Base-by-base conservation (phyloP, 1,139 yeast species). In the Taphrina pruni region DNA sequence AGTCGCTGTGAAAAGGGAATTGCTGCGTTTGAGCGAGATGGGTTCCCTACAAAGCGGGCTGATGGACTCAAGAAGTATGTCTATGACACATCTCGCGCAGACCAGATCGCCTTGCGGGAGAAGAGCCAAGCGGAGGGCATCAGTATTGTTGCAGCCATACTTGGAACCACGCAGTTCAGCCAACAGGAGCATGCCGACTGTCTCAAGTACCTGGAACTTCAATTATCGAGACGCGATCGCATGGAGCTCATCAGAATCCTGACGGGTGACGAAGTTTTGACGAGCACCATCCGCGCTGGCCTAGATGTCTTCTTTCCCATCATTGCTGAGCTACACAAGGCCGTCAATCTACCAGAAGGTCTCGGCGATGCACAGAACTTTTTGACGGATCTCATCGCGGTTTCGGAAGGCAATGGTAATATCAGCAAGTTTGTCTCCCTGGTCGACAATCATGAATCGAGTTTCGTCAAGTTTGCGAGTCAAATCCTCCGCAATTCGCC, bases 241-340 rank as follows among this genome's bases (percentile, higher is more conserved):
- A 65, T 65, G 20, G 55, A 57, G 12, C 67, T 69, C 32, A 69
- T 65, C 43, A 26, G 68, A 17, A 56, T 60, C 21, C 36, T 69
- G 32, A 65, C 69, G 56, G 71, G 67, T 11, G 60, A 66, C 7
- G 70, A 69, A 32, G 60, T 58, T 43, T 45, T 69, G 32, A 65
- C 69, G 12, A 55, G 51, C 45, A 46, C 62, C 4, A 60, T 69
- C 20, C 65, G 69, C 8, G 66, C 50, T 11, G 50, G 57, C n/a
- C 46, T 69, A 50, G 66, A 60, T 26, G 45, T 51, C 39, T 69
- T 69, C 64, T 65, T 56, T 20, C 61, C 61, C 36, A 55, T 69
- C 55, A 65, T 69, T 35, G 58, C 58, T 12, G 71, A 65, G 26
- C 62, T 62, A 8, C 71, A 69, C 62, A 61, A 60, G 26, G 69